phyloP scores from a whole-genome alignment of 805 yeast genomes.

The Kurtzmaniella cleridarum region DNA sequence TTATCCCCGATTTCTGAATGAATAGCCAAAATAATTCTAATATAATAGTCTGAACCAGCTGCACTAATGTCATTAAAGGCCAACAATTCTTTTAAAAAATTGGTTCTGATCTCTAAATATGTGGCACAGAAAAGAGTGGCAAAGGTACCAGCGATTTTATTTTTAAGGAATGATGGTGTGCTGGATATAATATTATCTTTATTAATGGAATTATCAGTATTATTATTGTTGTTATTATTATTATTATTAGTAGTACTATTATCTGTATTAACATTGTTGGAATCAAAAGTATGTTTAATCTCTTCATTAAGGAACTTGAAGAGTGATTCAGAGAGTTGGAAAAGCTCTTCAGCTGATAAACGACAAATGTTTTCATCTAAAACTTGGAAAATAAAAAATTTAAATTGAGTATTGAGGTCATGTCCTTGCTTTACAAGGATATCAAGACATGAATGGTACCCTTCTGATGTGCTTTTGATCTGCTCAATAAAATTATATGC shows the following conservation, averaged over 20 bases:
- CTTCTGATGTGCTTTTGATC: slow-evolving; percentile 48
- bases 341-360: slow-evolving; percentile 41
- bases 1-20: slow-evolving; percentile 95
- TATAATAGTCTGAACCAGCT: slow-evolving; percentile 61
- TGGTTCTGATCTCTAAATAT: slow-evolving; percentile 27
- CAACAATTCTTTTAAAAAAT: slow-evolving; percentile 28
- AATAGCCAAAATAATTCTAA: slow-evolving; percentile 66
- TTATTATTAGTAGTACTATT: neutral
- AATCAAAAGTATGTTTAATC: neutral
- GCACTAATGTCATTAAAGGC: slow-evolving; percentile 13
- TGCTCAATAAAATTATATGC: slow-evolving; percentile 50
- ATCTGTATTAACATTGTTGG: no score
- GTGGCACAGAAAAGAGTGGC: slow-evolving; percentile 31
- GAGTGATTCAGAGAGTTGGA: slow-evolving; percentile 41
- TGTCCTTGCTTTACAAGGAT: slow-evolving; percentile 28
- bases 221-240: neutral
- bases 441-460: slow-evolving; percentile 51
- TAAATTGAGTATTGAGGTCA: slow-evolving; percentile 46
- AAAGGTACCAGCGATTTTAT: slow-evolving; percentile 31
- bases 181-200: slow-evolving; percentile 9
- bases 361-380: slow-evolving; percentile 50
- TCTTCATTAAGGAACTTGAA: slow-evolving; percentile 36
- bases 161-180: slow-evolving; percentile 29
- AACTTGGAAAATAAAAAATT: slow-evolving; percentile 67
- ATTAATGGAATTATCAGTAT: slow-evolving; percentile 2